Base-by-base conservation (phyloP, 2,329 filamentous ascomycete species). In the Nothomitra cinnamomea region DNA sequence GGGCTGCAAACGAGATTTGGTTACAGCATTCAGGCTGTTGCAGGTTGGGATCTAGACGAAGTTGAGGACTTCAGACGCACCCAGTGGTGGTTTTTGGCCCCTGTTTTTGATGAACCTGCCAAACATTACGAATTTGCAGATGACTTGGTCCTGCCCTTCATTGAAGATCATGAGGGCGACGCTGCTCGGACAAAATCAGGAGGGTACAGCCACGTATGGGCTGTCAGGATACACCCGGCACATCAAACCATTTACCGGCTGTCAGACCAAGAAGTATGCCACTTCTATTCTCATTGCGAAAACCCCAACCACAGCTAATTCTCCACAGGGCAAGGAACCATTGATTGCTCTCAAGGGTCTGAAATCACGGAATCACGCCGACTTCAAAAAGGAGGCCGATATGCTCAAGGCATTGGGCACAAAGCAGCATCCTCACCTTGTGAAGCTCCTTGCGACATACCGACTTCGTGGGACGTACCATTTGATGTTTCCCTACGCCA, bases 391-490 rank as follows among this genome's bases (percentile, higher is more conserved):
- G 22, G 43, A 47, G 12, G 43, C 21, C 1, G 4, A 2, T 24
- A 47, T 47, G 6, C 43, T 47, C 21, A 25, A 47, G 19, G 22
- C 19, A 3, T 12, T 47, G 3, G n/a, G 21, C 6, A 3, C 12
- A 13, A 47, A 47, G 12, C 2, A 48, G 45, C 53, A 58, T 51
- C 52, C 53, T 1, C 59, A 65, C 54, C 48, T 66, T 1, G 60
- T 65, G 21, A 58, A 60, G 17, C 60, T 66, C 1, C 48, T 64
- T 3, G 63, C 60, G 13, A 64, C 62, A 0, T 66, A 59, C 45
- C 54, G 56, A 22, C 49, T 56, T 7, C 38, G 57, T 0, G 42
- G 35, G 1, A 55, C 54, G n/a, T 63, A 58, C 47, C 61, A 66
- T 43, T 52, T 66, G 10, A 57, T 65, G 19, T 64, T 66, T 36